Conservation (phyloP, 2,329 filamentous ascomycete species). For the Aureobasidium lini region DNA sequence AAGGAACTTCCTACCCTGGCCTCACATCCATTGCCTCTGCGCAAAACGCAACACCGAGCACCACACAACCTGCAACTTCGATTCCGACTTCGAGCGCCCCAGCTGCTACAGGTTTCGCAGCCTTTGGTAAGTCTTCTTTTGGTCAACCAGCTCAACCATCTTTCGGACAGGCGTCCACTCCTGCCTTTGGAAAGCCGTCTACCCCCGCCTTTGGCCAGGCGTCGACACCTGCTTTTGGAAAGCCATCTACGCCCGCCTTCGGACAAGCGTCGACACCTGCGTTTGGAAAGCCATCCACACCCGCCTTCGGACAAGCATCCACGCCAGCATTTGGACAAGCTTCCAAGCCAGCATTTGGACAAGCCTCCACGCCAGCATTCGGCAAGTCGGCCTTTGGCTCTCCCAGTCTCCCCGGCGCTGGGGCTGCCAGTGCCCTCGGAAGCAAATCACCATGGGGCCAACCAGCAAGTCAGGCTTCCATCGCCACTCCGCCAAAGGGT, state of each 20-base stretch:
- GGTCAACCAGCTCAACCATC: conserved; percentile 7
- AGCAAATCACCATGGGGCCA: conserved; percentile 24
- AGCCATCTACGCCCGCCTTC: background rate
- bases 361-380: background rate
- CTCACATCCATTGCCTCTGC: conserved; percentile 38
- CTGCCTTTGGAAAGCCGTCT: conserved; percentile 12
- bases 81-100: conserved; percentile 2
- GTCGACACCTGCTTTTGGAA: conserved; percentile 15
- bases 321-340: conserved; percentile 6
- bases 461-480: conserved; percentile 13
- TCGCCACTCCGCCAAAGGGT: conserved; percentile 11
- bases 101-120: conserved; percentile 14
- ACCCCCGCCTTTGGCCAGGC: conserved; percentile 14
- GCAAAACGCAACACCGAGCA: conserved; percentile 9
- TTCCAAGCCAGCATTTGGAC: background rate
- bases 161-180: background rate
- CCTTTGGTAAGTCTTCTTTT: conserved; percentile 23
- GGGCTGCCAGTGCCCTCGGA: conserved; percentile 22
- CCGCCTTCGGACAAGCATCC: conserved; percentile 13
- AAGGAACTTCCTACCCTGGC: conserved; percentile 65
- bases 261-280: conserved; percentile 6
- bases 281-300: conserved; percentile 12
- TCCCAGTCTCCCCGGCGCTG: conserved; percentile 18
- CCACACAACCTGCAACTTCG: conserved; percentile 11
- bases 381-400: conserved; percentile 12